Conservation (phyloP, 148 eudicot species). For the Persicaria maculosa region DNA sequence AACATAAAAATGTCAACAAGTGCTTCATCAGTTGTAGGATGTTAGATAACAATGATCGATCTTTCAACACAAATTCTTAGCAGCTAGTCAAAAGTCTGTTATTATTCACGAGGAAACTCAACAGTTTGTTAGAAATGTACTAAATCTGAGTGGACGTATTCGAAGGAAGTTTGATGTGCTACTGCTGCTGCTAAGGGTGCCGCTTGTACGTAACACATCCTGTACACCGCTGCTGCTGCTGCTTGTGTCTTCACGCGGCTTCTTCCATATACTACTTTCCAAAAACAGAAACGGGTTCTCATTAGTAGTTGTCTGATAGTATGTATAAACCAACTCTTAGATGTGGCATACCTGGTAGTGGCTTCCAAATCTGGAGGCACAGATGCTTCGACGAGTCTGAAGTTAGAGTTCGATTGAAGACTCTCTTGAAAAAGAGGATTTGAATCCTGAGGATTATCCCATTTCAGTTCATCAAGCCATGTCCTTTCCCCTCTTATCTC, state of each 20-base stretch:
- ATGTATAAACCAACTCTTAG: background rate
- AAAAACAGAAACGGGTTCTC: background rate
- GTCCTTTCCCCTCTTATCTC: slow-evolving; percentile 23
- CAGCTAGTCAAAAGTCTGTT: no score
- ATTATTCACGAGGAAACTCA: background rate
- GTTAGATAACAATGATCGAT: background rate
- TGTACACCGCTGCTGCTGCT: background rate
- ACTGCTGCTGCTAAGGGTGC: background rate
- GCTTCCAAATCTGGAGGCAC: slow-evolving; percentile 20
- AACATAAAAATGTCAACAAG: background rate
- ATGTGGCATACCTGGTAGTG: slow-evolving; percentile 19
- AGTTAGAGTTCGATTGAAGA: slow-evolving; percentile 12
- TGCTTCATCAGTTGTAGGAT: background rate
- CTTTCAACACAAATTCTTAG: no score
- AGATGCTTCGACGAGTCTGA: slow-evolving; percentile 17
- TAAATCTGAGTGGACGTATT: background rate
- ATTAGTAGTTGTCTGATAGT: no score
- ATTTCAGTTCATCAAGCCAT: slow-evolving; percentile 20
- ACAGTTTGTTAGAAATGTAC: background rate
- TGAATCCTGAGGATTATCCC: slow-evolving; percentile 10
- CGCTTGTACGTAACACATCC: background rate
- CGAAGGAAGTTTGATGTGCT: background rate
- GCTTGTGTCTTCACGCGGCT: background rate
- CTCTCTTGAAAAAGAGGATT: slow-evolving; percentile 4
- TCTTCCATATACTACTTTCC: background rate